Conservation (phyloP, 176 grass and related monocot species). For the Coix lacrymajobi region DNA sequence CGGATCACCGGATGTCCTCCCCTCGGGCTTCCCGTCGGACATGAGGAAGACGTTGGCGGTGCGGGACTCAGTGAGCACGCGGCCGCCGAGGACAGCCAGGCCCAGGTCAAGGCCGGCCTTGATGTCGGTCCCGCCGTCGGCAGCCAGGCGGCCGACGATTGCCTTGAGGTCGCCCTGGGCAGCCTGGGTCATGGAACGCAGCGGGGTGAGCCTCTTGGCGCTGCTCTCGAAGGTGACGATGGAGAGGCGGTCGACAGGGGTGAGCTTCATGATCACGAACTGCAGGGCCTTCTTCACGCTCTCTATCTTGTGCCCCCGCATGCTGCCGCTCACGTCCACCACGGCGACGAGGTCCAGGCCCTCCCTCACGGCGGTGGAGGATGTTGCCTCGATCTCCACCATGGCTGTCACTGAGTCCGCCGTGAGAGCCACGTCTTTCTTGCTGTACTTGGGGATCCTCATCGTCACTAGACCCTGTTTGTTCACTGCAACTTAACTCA, state of each 20-base stretch:
- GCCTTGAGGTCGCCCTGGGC: neutral
- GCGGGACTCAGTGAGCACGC: neutral
- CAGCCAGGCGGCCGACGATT: neutral
- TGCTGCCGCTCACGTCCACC: constrained; percentile 13
- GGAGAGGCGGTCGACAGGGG: constrained; percentile 12
- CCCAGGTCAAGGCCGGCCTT: neutral
- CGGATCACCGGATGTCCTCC: neutral
- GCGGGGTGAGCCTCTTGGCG: neutral
- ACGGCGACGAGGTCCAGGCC: constrained; percentile 22
- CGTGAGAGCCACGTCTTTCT: neutral
- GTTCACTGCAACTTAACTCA: neutral
- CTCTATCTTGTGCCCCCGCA: neutral
- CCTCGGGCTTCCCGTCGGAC: neutral
- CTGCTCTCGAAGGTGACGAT: neutral
- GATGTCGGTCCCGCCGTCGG: neutral
- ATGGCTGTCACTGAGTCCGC: neutral
- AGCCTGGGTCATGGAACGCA: neutral
- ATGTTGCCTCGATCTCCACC: neutral
- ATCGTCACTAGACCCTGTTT: neutral
- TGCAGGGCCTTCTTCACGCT: neutral
- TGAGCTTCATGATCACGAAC: constrained; percentile 26
- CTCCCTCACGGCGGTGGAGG: neutral
- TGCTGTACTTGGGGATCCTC: neutral
- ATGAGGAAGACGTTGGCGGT: constrained; percentile 22
- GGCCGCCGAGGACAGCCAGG: neutral